phyloP scores from a whole-genome alignment of 2,329 filamentous ascomycete species.

The Talaromyces sp. region DNA sequence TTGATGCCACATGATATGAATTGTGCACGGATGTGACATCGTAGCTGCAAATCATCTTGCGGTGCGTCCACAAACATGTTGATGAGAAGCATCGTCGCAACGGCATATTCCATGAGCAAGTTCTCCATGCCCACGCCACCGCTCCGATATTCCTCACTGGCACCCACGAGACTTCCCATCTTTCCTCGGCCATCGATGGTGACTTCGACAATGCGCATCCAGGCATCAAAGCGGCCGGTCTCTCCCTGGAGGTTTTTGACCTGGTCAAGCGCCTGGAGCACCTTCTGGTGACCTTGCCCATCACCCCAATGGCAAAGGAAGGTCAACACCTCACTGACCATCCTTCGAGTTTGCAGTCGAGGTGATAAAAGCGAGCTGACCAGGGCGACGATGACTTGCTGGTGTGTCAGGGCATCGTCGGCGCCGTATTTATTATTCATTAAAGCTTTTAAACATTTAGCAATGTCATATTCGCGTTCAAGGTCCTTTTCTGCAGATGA shows the following conservation, averaged over 20 bases:
- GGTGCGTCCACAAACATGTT: constrained; percentile 95
- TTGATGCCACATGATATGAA: constrained; percentile 95
- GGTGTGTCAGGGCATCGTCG: constrained; percentile 86
- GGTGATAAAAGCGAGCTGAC: constrained; percentile 83
- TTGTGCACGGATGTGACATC: constrained; percentile 91
- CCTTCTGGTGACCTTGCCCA: constrained; percentile 83
- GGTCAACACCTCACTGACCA: constrained; percentile 92
- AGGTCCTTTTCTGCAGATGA: constrained; percentile 68
- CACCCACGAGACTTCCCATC: constrained; percentile 96
- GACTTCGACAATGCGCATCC: constrained; percentile 98
- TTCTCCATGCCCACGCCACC: constrained; percentile 99
- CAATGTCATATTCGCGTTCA: constrained; percentile 91
- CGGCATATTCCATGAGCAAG: constrained; percentile 96
- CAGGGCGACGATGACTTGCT: constrained; percentile 83
- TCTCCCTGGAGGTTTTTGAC: constrained; percentile 85
- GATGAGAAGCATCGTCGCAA: constrained; percentile 88
- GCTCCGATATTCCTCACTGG: constrained; percentile 90
- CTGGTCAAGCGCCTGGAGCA: constrained; percentile 86
- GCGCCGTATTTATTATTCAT: constrained; percentile 99
- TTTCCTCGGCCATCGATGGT: constrained; percentile 95
- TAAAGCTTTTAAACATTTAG: constrained; percentile 93
- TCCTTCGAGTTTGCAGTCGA: constrained; percentile 82
- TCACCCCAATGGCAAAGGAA: constrained; percentile 94
- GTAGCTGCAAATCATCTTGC: constrained; percentile 79
- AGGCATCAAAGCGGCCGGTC: constrained; percentile 93